Conservation (phyloP, 371 early-diverging fungal genomes). For the Mortierella sp. region DNA sequence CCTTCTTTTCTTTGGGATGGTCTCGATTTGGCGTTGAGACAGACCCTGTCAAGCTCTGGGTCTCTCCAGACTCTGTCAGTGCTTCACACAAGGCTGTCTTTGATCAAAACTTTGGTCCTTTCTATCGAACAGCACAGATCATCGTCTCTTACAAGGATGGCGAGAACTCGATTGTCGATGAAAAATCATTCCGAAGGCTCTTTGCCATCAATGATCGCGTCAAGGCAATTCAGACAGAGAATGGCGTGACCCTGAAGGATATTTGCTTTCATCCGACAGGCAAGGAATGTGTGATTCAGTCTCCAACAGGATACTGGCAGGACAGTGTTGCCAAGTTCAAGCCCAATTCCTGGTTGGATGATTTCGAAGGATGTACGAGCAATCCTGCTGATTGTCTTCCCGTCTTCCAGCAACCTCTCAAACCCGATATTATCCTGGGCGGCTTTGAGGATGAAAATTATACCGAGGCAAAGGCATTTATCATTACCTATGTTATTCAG, state of each 20-base stretch:
- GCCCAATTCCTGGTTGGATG: constrained; percentile 56
- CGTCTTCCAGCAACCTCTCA: constrained; percentile 72
- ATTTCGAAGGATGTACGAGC: constrained; percentile 60
- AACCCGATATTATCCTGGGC: constrained; percentile 77
- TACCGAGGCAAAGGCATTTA: constrained; percentile 62
- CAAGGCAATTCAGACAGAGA: constrained; percentile 54
- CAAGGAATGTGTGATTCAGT: constrained; percentile 75
- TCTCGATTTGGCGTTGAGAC: constrained; percentile 65
- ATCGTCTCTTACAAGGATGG: constrained; percentile 66
- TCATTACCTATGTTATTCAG: constrained; percentile 73
- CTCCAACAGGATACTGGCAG: constrained; percentile 81
- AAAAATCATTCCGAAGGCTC: constrained; percentile 58
- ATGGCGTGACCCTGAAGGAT: constrained; percentile 62
- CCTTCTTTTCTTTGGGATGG: constrained; percentile 69
- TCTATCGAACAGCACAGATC: constrained; percentile 78
- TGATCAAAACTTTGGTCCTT: constrained; percentile 77
- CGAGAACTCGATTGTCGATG: constrained; percentile 57
- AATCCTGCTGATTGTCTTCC: constrained; percentile 73
- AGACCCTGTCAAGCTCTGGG: constrained; percentile 79
- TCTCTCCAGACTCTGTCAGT: constrained; percentile 71
- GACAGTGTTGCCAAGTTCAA: constrained; percentile 64
- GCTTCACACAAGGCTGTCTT: constrained; percentile 72
- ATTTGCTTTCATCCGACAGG: constrained; percentile 79
- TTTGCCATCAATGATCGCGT: constrained; percentile 69
- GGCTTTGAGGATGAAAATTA: constrained; percentile 65